Evolutionary conservation across 305 asterid species (phyloP), one percentile per base, ranked within the genome.

Genomic region (Fraxinus floribunda): DNA sequence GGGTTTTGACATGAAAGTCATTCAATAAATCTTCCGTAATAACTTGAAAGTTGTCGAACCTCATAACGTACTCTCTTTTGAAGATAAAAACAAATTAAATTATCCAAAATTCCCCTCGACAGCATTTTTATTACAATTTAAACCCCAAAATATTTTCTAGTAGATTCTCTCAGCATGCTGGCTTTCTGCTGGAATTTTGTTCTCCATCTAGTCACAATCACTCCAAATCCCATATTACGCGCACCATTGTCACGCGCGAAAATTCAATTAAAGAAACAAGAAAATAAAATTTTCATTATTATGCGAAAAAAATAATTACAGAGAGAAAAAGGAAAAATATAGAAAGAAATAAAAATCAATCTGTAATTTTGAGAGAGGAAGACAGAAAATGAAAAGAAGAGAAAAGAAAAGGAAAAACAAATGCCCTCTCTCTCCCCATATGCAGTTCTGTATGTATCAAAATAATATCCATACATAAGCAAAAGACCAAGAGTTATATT

Each of bases 381-480:
- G 73, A 79, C 62, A 74, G 73, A 11, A 39, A 87, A 11, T n/a
- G 29, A 75, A 34, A 29, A 32, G 5, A 79, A 60, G 46, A 70
- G 52, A 77, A 70, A 34, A 74, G 39, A 76, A 52, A 32, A 70
- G 35, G 55, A 78, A 62, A 64, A 74, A 75, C 35, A 39, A 81
- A 77, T 71, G 73, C 79, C 82, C 72, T 41, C 49, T 76, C 80
- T 41, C 82, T 82, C 77, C 74, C 75, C 86, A 77, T 79, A 60
- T 83, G 86, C 88, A 83, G 86, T 78, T 83, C 46, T 87, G 85
- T 81, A 75, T 85, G 81, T 78, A 83, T 87, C 81, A 86, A 77
- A 68, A 81, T 68, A 76, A 49, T 49, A 49, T 46, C 83, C 86
- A 84, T 77, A 77, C 90, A 86, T 64, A 73, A 41, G 79, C 75